Percentiles rank a stretch among this genome's conserved stretches.
Conservation (phyloP, 495 filamentous ascomycete species). For the Neurospora sp. region DNA sequence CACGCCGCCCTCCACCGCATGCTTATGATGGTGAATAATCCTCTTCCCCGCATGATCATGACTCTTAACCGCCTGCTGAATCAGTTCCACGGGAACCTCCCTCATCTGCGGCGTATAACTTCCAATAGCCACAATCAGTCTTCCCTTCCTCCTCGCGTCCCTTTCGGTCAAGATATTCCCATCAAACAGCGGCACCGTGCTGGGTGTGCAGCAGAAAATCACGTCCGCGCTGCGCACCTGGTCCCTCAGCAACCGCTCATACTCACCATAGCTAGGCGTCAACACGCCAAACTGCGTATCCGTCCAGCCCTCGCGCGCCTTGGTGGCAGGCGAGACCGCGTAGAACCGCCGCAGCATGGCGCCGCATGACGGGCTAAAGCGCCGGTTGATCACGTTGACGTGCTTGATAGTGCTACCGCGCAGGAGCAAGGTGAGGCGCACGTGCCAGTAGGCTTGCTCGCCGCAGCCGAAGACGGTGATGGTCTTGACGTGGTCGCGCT, state of each 20-base stretch:
- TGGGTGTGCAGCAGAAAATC: conserved; percentile 62
- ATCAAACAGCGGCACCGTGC: conserved; percentile 36
- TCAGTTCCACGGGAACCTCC: conserved; percentile 68
- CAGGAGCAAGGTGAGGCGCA: conserved; percentile 68
- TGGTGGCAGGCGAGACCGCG: conserved; percentile 32
- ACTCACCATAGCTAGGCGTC: conserved; percentile 62
- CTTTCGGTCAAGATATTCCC: conserved; percentile 49
- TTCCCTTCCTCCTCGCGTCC: conserved; percentile 62
- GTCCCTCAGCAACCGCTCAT: conserved; percentile 51
- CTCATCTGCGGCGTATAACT: conserved; percentile 78
- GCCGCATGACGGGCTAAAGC: conserved; percentile 47
- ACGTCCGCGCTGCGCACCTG: conserved; percentile 60
- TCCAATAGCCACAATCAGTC: conserved; percentile 74
- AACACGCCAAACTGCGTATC: conserved; percentile 59
- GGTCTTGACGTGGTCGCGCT: conserved; percentile 57
- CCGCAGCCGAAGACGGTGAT: conserved; percentile 83
- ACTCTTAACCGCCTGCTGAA: conserved; percentile 54
- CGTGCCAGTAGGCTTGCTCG: conserved; percentile 88
- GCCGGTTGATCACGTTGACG: conserved; percentile 66
- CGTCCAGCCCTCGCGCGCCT: conserved; percentile 44
- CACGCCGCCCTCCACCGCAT: conserved; percentile 52
- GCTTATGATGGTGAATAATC: conserved; percentile 40
- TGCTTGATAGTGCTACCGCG: conserved; percentile 61
- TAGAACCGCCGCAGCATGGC: conserved; percentile 49
- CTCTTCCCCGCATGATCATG: conserved; percentile 45